A percentile compares a stretch with the other conserved stretches of the same genome.
These are phyloP conservation scores for Penicillium glabrum DNA, from an alignment of 2,329 filamentous ascomycete species.

Conservation along the genomic window DNA sequence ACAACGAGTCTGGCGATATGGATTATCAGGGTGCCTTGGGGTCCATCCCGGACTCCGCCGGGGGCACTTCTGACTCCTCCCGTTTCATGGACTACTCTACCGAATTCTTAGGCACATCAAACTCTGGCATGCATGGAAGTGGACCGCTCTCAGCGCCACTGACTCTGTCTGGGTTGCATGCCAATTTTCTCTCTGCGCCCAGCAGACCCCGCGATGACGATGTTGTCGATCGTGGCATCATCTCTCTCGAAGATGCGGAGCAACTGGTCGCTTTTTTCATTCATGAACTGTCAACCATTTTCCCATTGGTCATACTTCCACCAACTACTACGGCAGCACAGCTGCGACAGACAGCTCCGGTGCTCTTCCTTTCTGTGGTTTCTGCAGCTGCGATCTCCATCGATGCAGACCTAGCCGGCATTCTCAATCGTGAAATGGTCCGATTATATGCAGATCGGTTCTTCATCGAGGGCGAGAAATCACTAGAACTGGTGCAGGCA, in stretches of 20 bases:
- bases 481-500: slow-evolving; percentile 53
- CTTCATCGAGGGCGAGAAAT: slow-evolving; percentile 52
- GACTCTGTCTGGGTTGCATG: slow-evolving; percentile 17
- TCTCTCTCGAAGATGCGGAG: slow-evolving; percentile 32
- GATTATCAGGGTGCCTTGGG: slow-evolving; percentile 19
- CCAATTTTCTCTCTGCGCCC: slow-evolving; percentile 20
- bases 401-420: slow-evolving; percentile 42
- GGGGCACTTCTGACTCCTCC: slow-evolving; percentile 20
- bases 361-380: slow-evolving; percentile 70
- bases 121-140: slow-evolving; percentile 19
- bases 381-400: slow-evolving; percentile 63
- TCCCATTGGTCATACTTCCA: slow-evolving; percentile 32
- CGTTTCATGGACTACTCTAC: slow-evolving; percentile 28
- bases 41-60: slow-evolving; percentile 21
- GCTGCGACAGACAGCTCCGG: slow-evolving; percentile 52
- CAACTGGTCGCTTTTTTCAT: slow-evolving; percentile 34
- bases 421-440: slow-evolving; percentile 51
- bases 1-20: slow-evolving; percentile 23
- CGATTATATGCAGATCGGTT: slow-evolving; percentile 50
- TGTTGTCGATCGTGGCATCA: slow-evolving; percentile 33
- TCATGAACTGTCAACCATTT: slow-evolving; percentile 29
- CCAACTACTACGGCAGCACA: slow-evolving; percentile 29
- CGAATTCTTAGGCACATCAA: slow-evolving; percentile 18
- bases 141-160: slow-evolving; percentile 19
- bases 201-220: slow-evolving; percentile 19